Evolutionary conservation across 768 basidiomycete genomes (phyloP).

Genomic region (Pleurotus giganteus): DNA sequence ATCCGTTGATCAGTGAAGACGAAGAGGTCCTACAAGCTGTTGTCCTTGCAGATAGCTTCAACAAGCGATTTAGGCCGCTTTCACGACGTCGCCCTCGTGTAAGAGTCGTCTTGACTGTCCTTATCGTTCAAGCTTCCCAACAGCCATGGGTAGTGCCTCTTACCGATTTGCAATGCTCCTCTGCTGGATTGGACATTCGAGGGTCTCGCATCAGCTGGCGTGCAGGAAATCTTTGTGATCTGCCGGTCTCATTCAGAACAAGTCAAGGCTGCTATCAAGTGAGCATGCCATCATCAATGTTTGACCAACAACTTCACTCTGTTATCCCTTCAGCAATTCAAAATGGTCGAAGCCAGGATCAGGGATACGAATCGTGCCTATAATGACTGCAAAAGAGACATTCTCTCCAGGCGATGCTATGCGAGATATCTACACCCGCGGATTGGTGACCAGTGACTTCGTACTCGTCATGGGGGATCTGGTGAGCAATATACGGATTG

Average conservation of each 20-base stretch:
- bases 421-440: conserved; percentile 91
- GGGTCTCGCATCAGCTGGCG: conserved; percentile 89
- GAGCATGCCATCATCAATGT: conserved; percentile 23
- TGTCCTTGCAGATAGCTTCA: conserved; percentile 94
- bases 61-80: conserved; percentile 89
- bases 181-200: conserved; percentile 97
- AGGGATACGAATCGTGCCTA: conserved; percentile 80
- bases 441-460: conserved; percentile 87
- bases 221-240: conserved; percentile 95
- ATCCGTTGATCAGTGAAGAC: conserved; percentile 65
- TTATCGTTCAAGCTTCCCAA: conserved; percentile 12
- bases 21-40: conserved; percentile 93
- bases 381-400: conserved; percentile 82
- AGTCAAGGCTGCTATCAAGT: conserved; percentile 85
- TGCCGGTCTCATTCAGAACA: conserved; percentile 88
- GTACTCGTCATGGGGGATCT: conserved; percentile 90
- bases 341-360: conserved; percentile 83
- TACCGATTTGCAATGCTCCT: conserved; percentile 93
- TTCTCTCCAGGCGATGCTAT: conserved; percentile 90
- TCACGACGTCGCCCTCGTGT: conserved; percentile 86
- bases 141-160: conserved; percentile 61
- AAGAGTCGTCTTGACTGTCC: conserved; percentile 24
- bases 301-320: conserved; percentile 13
- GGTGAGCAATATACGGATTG: conserved; percentile 89
- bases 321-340: conserved; percentile 51